phyloP scores from a whole-genome alignment of 306 rosid species.

The Rosa chinensis region DNA sequence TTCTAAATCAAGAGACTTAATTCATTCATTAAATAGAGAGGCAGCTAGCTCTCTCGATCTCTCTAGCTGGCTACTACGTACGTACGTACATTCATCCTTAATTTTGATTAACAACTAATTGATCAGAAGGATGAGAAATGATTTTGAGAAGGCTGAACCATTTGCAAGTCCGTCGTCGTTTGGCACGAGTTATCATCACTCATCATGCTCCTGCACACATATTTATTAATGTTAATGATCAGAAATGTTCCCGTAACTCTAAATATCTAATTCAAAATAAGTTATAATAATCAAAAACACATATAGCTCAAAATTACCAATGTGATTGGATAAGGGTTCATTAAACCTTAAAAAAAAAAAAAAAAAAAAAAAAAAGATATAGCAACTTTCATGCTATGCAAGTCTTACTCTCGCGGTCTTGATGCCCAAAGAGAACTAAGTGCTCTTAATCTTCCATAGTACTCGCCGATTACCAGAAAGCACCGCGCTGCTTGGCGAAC shows the following conservation, averaged over 20 bases:
- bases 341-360: too few species aligned
- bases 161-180: conserved; percentile 75
- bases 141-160: conserved; percentile 64
- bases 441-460: conserved; percentile 75
- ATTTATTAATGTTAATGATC: background rate
- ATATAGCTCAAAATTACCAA: too few species aligned
- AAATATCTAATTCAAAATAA: background rate
- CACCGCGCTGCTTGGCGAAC: conserved; percentile 79
- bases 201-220: conserved; percentile 48
- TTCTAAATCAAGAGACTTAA: conserved; percentile 2
- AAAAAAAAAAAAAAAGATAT: background rate
- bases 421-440: conserved; percentile 95
- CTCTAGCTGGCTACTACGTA: conserved; percentile 5
- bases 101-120: background rate
- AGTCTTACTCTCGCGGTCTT: conserved; percentile 76
- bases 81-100: background rate
- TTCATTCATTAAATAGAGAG: background rate
- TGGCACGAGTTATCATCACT: conserved; percentile 79
- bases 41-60: background rate
- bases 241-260: background rate
- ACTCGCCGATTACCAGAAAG: conserved; percentile 81
- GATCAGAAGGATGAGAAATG: conserved; percentile 63
- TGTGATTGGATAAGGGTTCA: too few species aligned
- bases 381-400: background rate
- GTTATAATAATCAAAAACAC: too few species aligned